phyloP scores from a whole-genome alignment of 75 land plant species.

The Adiantum capillusveneris region DNA sequence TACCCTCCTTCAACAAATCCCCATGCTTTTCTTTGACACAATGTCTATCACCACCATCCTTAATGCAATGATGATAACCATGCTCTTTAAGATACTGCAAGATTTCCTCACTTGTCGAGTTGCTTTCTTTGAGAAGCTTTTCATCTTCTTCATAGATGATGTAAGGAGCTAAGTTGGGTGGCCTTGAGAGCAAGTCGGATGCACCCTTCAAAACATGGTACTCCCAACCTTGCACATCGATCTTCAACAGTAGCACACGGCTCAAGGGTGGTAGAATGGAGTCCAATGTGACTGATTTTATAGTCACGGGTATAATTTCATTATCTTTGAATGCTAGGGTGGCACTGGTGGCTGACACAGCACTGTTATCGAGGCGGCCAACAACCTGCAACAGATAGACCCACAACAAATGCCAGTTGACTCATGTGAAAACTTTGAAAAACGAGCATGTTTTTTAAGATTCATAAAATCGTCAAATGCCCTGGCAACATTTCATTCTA shows the following conservation, averaged over 20 bases:
- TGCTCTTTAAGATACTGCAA: slow-evolving; percentile 37
- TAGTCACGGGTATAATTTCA: slow-evolving; percentile 54
- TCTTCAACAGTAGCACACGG: slow-evolving; percentile 58
- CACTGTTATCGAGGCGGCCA: slow-evolving; percentile 89
- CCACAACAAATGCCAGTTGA: no score
- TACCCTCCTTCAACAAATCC: no score
- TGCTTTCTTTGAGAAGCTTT: slow-evolving; percentile 62
- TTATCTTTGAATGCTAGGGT: slow-evolving; percentile 73
- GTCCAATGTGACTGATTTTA: slow-evolving; percentile 59
- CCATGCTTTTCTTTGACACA: slow-evolving; percentile 54
- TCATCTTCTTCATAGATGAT: slow-evolving; percentile 91
- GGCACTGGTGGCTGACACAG: slow-evolving; percentile 76
- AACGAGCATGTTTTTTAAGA: no score
- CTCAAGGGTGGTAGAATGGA: slow-evolving; percentile 42
- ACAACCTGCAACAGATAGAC: slow-evolving; percentile 76
- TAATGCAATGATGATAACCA: slow-evolving; percentile 61
- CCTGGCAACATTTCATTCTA: no score
- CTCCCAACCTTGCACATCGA: slow-evolving; percentile 96
- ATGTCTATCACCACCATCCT: slow-evolving; percentile 66
- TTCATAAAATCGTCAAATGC: no score
- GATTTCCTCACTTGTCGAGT: slow-evolving; percentile 60
- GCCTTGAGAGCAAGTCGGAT: slow-evolving; percentile 47
- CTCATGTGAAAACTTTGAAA: no score
- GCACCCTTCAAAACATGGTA: slow-evolving; percentile 80
- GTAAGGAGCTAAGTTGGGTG: slow-evolving; percentile 64